Conservation (phyloP, 176 grass and related monocot species). For the Carex myosuroides region DNA sequence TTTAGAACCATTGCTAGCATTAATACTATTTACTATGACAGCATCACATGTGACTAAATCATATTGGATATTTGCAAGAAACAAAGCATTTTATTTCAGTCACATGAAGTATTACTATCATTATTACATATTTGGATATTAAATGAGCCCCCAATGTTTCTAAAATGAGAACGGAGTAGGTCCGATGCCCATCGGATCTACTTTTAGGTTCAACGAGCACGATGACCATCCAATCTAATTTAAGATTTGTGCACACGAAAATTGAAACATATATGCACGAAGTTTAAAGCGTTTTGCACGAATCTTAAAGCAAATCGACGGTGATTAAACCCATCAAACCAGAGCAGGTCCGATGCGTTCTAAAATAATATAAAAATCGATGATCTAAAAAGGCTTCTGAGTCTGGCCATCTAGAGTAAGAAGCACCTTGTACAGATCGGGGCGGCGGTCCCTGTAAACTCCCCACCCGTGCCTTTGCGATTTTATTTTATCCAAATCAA, state of each 20-base stretch:
- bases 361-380: neutral
- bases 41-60: neutral
- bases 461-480: conserved; percentile 69
- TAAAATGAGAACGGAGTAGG: too few species aligned
- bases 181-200: too few species aligned
- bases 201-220: too few species aligned
- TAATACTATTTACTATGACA: neutral
- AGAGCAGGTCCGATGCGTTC: too few species aligned
- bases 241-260: too few species aligned
- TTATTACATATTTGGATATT: conserved; percentile 2
- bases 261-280: too few species aligned
- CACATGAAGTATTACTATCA: neutral
- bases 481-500: conserved; percentile 81
- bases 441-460: conserved; percentile 73
- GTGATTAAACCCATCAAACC: too few species aligned
- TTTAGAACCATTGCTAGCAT: neutral
- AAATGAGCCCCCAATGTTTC: neutral
- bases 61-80: neutral
- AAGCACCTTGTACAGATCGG: conserved; percentile 77
- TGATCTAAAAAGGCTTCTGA: conserved; percentile 3
- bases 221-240: too few species aligned
- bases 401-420: conserved; percentile 64
- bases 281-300: too few species aligned
- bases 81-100: neutral
- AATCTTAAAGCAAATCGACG: too few species aligned